Conservation (phyloP, 2,329 filamentous ascomycete genomes). For the Colletotrichum musae region DNA sequence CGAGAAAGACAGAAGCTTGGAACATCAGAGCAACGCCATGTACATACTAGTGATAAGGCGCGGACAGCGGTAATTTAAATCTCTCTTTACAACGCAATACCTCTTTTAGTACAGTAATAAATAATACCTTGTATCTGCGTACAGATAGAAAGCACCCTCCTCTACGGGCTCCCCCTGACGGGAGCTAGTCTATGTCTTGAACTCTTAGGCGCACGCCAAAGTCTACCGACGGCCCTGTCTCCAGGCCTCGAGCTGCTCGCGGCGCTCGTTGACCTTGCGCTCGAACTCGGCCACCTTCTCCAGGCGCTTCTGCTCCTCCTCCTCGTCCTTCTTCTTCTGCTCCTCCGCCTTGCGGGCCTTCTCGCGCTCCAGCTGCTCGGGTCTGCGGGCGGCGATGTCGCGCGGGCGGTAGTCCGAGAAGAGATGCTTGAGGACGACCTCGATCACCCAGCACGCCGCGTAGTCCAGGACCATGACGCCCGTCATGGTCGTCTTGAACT, state of each 20-base stretch:
- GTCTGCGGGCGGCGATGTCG: conserved; percentile 89
- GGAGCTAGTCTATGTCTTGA: no score
- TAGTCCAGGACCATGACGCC: conserved; percentile 90
- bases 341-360: conserved; percentile 75
- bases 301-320: conserved; percentile 66
- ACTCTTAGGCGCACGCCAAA: neutral
- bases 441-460: conserved; percentile 86
- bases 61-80: no score
- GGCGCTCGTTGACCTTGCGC: conserved; percentile 67
- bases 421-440: conserved; percentile 84
- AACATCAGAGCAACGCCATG: no score
- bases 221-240: conserved; percentile 51
- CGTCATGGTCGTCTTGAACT: conserved; percentile 92
- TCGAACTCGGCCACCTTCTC: conserved; percentile 74
- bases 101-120: no score
- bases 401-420: conserved; percentile 96
- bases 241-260: conserved; percentile 64
- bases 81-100: no score
- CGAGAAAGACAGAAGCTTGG: no score
- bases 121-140: no score
- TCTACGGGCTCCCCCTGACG: no score
- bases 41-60: no score
- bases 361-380: conserved; percentile 89
- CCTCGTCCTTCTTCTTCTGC: conserved; percentile 61
- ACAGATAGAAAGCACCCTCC: no score